A percentile compares a stretch with the other conserved stretches of the same genome.
Evolutionary conservation across 805 yeast species (phyloP).

Genomic region (Starmerella riodocensis): DNA sequence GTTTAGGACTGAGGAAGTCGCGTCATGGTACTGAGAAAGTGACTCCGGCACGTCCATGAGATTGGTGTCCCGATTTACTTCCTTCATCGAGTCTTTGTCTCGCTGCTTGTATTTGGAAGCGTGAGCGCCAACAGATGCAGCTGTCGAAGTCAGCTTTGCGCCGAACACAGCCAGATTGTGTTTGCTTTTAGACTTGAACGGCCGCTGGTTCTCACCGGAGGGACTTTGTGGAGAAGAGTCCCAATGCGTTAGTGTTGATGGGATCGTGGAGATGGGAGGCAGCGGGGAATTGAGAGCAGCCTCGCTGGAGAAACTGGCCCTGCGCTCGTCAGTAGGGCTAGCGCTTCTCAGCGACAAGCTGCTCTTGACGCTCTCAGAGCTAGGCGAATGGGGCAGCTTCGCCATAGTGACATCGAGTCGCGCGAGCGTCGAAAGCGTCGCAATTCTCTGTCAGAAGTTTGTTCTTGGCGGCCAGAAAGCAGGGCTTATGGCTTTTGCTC

Average conservation of each 20-base stretch:
- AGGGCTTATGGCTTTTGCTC: too few species aligned
- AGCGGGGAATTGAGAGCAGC: neutral
- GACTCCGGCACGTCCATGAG: constrained; percentile 10
- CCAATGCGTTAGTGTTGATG: constrained; percentile 1
- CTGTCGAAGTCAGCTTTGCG: constrained; percentile 22
- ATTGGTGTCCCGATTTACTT: constrained; percentile 10
- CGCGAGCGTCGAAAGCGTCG: too few species aligned
- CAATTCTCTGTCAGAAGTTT: too few species aligned
- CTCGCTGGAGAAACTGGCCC: neutral
- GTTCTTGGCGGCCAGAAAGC: too few species aligned
- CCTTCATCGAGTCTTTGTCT: constrained; percentile 9
- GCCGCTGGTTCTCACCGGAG: constrained; percentile 9
- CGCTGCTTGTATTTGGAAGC: constrained; percentile 18
- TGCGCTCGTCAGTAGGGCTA: neutral
- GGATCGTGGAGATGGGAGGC: constrained; percentile 1
- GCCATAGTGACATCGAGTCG: neutral
- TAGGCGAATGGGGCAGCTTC: neutral
- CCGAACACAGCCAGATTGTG: constrained; percentile 21
- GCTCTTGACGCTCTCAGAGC: neutral
- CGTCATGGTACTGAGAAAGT: constrained; percentile 7
- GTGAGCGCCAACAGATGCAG: constrained; percentile 27
- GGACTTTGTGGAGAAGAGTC: constrained; percentile 9
- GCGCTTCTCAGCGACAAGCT: neutral
- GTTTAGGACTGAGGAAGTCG: neutral
- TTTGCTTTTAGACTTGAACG: constrained; percentile 15